A percentile compares a stretch with the other conserved stretches of the same genome.
Conservation (phyloP, 2,329 filamentous ascomycete species). For the Alternaria gansuensis region DNA sequence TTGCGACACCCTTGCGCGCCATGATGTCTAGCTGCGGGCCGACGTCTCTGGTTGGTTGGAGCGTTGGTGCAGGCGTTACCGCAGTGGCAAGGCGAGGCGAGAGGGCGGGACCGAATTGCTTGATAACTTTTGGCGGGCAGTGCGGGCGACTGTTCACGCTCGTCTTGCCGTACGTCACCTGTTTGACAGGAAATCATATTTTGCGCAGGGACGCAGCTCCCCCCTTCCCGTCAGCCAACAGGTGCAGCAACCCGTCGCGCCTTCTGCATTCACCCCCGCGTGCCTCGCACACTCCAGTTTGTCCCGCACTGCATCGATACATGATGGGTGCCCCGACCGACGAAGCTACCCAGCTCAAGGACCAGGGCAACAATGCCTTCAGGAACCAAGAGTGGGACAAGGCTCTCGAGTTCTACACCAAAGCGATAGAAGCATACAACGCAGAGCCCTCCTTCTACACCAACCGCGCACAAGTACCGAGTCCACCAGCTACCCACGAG, state of each 20-base stretch:
- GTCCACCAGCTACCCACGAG: constrained; percentile 22
- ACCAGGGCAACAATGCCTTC: constrained; percentile 94
- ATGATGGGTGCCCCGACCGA: constrained; percentile 60
- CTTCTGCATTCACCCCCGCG: constrained; percentile 27
- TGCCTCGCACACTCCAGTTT: constrained; percentile 23
- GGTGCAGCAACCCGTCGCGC: constrained; percentile 27
- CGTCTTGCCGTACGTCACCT: constrained; percentile 23
- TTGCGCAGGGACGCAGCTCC: constrained; percentile 14
- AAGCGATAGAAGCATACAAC: constrained; percentile 85
- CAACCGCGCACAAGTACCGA: constrained; percentile 88
- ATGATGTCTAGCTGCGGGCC: constrained; percentile 24
- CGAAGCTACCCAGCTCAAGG: constrained; percentile 84
- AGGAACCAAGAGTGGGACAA: constrained; percentile 83
- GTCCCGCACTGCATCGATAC: constrained; percentile 22
- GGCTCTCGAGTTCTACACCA: constrained; percentile 83
- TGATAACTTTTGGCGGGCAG: constrained; percentile 33
- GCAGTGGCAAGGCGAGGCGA: constrained; percentile 39
- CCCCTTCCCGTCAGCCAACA: constrained; percentile 11
- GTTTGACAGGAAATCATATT: constrained; percentile 12
- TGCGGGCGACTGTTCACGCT: constrained; percentile 20
- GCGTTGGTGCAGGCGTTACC: constrained; percentile 19
- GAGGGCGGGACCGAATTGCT: constrained; percentile 38
- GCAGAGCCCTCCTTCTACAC: constrained; percentile 90
- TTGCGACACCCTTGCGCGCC: constrained; percentile 38
- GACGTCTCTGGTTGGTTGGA: constrained; percentile 33